Conservation (phyloP, 208 protist genomes). For the Angomonas deanei region DNA sequence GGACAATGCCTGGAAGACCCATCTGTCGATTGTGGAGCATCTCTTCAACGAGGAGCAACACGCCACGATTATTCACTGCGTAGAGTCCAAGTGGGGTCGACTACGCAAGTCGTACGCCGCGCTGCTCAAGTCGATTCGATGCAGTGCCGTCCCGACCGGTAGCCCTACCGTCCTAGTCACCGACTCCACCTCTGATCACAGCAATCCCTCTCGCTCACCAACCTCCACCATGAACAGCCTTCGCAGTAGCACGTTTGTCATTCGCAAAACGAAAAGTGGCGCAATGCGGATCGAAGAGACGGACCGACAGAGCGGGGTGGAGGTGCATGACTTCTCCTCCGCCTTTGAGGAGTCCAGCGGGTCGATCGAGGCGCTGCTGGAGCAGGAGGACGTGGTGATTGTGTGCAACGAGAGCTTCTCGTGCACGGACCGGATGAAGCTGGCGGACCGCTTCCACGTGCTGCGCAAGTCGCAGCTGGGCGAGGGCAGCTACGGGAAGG, state of each 20-base stretch:
- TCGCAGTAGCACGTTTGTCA: background rate
- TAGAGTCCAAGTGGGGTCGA: too few relatives aligned
- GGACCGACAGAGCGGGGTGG: background rate
- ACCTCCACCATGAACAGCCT: too few relatives aligned
- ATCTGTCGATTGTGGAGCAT: too few relatives aligned
- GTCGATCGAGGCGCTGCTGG: conserved; percentile 28
- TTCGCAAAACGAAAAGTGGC: background rate
- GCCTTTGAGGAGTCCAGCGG: background rate
- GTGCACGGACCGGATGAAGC: conserved; percentile 30
- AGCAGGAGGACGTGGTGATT: conserved; percentile 50
- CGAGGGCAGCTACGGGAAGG: conserved; percentile 41
- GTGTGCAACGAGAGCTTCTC: conserved; percentile 52
- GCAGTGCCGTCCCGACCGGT: too few relatives aligned
- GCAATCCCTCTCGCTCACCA: too few relatives aligned
- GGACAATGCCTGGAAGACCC: too few relatives aligned
- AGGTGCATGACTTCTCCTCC: background rate
- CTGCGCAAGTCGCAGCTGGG: conserved; percentile 28
- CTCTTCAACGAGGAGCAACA: too few relatives aligned
- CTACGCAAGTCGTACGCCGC: too few relatives aligned
- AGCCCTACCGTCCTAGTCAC: too few relatives aligned
- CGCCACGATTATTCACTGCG: too few relatives aligned
- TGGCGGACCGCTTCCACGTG: conserved; percentile 48
- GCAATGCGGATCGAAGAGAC: background rate
- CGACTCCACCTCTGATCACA: too few relatives aligned
- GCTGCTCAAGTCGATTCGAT: too few relatives aligned